A percentile compares a stretch with the other conserved stretches of the same genome.
These are phyloP conservation scores for Cymbopogon flexuosus DNA, from an alignment of 202 grass and related monocot species.

Conservation along the genomic window DNA sequence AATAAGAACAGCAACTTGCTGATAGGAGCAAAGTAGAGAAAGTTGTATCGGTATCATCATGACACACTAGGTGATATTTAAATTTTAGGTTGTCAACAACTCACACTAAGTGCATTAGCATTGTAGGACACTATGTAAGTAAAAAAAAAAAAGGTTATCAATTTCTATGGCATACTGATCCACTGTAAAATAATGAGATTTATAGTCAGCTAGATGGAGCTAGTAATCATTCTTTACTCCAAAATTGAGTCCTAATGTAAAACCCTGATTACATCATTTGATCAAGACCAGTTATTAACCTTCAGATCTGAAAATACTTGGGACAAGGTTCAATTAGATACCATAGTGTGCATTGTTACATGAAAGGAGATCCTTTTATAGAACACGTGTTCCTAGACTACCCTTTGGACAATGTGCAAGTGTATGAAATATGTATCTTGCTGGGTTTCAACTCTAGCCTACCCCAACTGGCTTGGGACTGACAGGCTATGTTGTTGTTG, in stretches of 20 bases:
- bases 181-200: constrained; percentile 2
- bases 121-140: neutral
- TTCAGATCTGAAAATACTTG: neutral
- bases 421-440: neutral
- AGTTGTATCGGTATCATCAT: constrained; percentile 6
- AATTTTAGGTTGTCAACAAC: constrained; percentile 1
- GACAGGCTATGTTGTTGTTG: too few relatives aligned
- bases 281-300: neutral
- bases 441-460: too few relatives aligned
- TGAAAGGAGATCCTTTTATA: neutral
- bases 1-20: constrained; percentile 27
- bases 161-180: neutral
- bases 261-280: neutral
- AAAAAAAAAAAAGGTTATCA: neutral
- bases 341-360: neutral
- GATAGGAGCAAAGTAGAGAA: constrained; percentile 20
- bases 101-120: neutral
- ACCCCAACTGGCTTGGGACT: too few relatives aligned
- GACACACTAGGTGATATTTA: constrained; percentile 25
- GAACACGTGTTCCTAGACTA: neutral
- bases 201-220: neutral
- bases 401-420: neutral
- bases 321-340: neutral
- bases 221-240: constrained; percentile 8
- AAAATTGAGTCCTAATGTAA: neutral